These are phyloP conservation scores for Flaveria linearis DNA, from an alignment of 129 eudicot genomes.

Conservation along the genomic window DNA sequence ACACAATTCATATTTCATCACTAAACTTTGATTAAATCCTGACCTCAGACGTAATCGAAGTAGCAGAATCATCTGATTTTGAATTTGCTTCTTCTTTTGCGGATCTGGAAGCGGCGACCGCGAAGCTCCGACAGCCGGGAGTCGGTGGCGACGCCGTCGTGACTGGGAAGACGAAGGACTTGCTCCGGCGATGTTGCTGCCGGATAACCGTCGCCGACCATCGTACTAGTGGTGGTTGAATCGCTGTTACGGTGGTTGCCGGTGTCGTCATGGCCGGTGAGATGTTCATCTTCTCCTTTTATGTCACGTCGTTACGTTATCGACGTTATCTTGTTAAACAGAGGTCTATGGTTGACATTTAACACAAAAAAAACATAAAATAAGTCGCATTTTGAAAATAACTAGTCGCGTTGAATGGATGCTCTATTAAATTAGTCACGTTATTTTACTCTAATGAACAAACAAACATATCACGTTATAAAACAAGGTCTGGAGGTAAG, in stretches of 20 bases:
- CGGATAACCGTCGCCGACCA: background rate
- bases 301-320: background rate
- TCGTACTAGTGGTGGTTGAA: constrained; percentile 19
- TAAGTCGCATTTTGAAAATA: background rate
- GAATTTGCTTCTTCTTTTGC: constrained; percentile 29
- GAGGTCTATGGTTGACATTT: background rate
- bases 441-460: no score
- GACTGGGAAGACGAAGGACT: background rate
- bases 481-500: no score
- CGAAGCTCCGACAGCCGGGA: constrained; percentile 11
- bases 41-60: constrained; percentile 36
- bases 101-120: constrained; percentile 40
- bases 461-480: no score
- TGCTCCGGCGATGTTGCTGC: background rate
- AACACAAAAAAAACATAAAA: background rate
- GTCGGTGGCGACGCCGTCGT: constrained; percentile 13
- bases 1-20: no score
- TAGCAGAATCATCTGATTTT: constrained; percentile 3
- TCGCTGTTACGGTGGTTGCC: constrained; percentile 5
- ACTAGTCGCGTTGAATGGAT: no score
- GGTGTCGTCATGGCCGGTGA: constrained; percentile 24
- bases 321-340: background rate
- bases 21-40: background rate
- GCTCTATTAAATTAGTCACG: no score
- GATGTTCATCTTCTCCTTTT: background rate